Conservation (phyloP, 306 rosid genomes). For the Dicorynia guianensis region DNA sequence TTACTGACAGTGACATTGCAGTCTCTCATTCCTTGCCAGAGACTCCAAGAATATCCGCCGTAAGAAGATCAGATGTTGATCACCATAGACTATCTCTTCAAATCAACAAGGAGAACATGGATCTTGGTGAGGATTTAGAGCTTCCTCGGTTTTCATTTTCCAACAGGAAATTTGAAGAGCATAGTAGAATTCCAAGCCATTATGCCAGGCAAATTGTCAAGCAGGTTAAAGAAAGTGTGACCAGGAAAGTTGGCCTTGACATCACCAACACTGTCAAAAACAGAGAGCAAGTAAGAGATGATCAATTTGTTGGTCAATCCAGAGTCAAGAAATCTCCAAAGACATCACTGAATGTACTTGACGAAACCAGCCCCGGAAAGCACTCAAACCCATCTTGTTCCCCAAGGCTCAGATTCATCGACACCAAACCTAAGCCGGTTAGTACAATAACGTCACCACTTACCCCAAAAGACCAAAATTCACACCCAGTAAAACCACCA, state of each 20-base stretch:
- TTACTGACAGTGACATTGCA: slow-evolving; percentile 37
- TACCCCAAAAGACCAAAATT: slow-evolving; percentile 51
- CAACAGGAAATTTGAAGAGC: slow-evolving; percentile 53
- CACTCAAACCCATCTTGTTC: slow-evolving; percentile 45
- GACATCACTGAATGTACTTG: slow-evolving; percentile 36
- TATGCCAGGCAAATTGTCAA: slow-evolving; percentile 80
- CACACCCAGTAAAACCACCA: slow-evolving; percentile 39
- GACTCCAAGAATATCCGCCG: slow-evolving; percentile 70
- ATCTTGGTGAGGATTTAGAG: slow-evolving; percentile 51
- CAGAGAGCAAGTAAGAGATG: slow-evolving; percentile 48
- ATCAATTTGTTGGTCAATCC: slow-evolving; percentile 40
- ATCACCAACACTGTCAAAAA: slow-evolving; percentile 66
- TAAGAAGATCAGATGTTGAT: slow-evolving; percentile 79
- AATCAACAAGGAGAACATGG: slow-evolving; percentile 67
- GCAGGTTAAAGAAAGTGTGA: slow-evolving; percentile 72
- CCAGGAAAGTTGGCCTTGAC: slow-evolving; percentile 74
- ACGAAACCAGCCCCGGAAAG: slow-evolving; percentile 46
- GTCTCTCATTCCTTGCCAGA: slow-evolving; percentile 72
- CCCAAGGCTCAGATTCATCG: slow-evolving; percentile 58
- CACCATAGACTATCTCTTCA: slow-evolving; percentile 86
- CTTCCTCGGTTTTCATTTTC: slow-evolving; percentile 53
- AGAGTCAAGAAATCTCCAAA: slow-evolving; percentile 51
- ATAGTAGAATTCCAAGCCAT: slow-evolving; percentile 55
- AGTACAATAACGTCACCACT: slow-evolving; percentile 38
- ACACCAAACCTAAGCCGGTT: slow-evolving; percentile 46